These are phyloP conservation scores for Flaveria robusta DNA, from an alignment of 129 eudicot genomes.

Conservation along the genomic window DNA sequence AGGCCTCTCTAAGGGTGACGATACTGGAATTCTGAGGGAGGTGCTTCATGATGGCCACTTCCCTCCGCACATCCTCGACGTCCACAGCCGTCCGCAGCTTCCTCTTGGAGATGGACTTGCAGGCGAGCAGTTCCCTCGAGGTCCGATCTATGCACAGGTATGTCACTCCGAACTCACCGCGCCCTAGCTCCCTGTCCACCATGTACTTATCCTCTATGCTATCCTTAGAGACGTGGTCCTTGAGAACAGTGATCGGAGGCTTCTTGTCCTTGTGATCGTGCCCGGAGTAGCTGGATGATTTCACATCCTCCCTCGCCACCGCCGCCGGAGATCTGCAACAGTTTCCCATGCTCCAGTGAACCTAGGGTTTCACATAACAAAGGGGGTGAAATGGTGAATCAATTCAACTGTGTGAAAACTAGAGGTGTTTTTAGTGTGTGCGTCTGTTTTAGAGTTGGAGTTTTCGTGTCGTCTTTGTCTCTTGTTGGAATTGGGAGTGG, in stretches of 20 bases:
- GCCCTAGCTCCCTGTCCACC: slow-evolving; percentile 76
- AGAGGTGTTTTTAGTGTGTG: slow-evolving; percentile 34
- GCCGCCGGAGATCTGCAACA: slow-evolving; percentile 99
- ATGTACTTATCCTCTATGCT: slow-evolving; percentile 74
- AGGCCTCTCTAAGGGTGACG: slow-evolving; percentile 79
- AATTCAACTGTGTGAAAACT: slow-evolving; percentile 24
- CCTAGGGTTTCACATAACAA: slow-evolving; percentile 33
- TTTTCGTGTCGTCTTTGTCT: background rate
- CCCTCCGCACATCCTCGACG: slow-evolving; percentile 84
- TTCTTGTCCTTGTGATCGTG: slow-evolving; percentile 47
- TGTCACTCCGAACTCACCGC: slow-evolving; percentile 89
- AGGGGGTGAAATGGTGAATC: slow-evolving; percentile 1
- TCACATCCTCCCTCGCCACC: slow-evolving; percentile 86
- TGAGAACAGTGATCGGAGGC: slow-evolving; percentile 49
- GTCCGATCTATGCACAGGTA: slow-evolving; percentile 69
- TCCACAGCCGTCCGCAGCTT: slow-evolving; percentile 83
- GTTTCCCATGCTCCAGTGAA: slow-evolving; percentile 65
- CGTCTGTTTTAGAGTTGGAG: slow-evolving; percentile 29
- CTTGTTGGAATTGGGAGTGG: slow-evolving; percentile 37
- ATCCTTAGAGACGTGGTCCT: slow-evolving; percentile 45
- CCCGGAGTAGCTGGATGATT: slow-evolving; percentile 55
- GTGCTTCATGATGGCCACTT: slow-evolving; percentile 91
- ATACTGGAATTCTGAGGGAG: slow-evolving; percentile 77
- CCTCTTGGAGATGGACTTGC: slow-evolving; percentile 85
- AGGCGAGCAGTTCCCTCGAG: slow-evolving; percentile 69